A percentile compares a stretch with the other conserved stretches of the same genome.
phyloP scores from a whole-genome alignment of 495 filamentous ascomycete species.

The Poronia punctata region DNA sequence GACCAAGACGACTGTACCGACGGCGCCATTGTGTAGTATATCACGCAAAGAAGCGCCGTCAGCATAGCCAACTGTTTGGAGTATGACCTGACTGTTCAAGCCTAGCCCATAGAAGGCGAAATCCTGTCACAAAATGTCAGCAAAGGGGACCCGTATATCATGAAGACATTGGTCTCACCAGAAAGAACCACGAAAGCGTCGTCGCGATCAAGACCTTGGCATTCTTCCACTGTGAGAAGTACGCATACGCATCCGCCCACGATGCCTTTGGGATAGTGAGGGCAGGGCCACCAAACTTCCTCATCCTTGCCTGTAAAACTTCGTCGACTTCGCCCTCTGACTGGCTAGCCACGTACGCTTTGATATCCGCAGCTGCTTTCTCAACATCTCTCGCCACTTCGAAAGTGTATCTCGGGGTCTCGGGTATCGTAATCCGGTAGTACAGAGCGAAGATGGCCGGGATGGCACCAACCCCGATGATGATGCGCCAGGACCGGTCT shows the following conservation, averaged over 20 bases:
- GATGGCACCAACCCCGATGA: conserved; percentile 72
- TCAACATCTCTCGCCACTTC: conserved; percentile 69
- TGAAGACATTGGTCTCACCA: conserved; percentile 41
- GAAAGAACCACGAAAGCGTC: conserved; percentile 73
- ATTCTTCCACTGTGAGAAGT: conserved; percentile 66
- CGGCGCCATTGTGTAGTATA: conserved; percentile 59
- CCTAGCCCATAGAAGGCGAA: conserved; percentile 74
- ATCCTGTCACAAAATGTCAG: conserved; percentile 23
- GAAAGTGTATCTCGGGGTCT: conserved; percentile 68
- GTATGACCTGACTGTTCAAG: conserved; percentile 66
- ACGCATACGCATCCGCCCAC: conserved; percentile 54
- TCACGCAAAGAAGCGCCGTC: conserved; percentile 57
- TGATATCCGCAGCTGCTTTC: conserved; percentile 61
- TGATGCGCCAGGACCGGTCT: conserved; percentile 76
- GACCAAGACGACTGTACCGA: conserved; percentile 69
- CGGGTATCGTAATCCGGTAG: conserved; percentile 83
- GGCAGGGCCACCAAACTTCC: conserved; percentile 27
- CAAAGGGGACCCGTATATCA: not conserved
- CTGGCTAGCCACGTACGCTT: conserved; percentile 53
- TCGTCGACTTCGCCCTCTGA: conserved; percentile 43
- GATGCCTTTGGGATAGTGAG: conserved; percentile 57
- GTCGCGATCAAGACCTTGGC: conserved; percentile 70
- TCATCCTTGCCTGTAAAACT: conserved; percentile 26
- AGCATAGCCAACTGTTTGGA: conserved; percentile 57
- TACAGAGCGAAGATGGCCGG: conserved; percentile 73